Evolutionary conservation across 108 stramenopile genomes (phyloP), one percentile per base, ranked within the genome.

Genomic region (Pseudonitzschia multiseries): DNA sequence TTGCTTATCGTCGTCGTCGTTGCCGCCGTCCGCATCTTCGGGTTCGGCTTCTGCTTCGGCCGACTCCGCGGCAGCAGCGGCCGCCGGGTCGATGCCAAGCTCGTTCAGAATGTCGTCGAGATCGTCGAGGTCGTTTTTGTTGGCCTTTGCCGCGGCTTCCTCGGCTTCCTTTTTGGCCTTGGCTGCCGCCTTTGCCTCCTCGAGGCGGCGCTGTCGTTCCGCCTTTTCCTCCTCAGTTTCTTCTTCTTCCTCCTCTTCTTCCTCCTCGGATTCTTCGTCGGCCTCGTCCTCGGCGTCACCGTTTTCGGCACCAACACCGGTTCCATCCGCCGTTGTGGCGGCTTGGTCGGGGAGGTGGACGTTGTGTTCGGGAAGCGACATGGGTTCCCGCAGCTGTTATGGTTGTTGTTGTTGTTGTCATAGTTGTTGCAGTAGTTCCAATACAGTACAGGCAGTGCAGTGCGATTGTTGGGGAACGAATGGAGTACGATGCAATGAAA

Each of bases 31-130:
- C n/a, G 42, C 62, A 20, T 5, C 64, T n/a, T 41, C 65, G 63
- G 79, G 59, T 22, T 75, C 70, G n/a, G n/a, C n/a, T n/a, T n/a
- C n/a, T n/a, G n/a, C n/a, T n/a, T n/a, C n/a, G n/a, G n/a, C n/a
- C n/a, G n/a, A n/a, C 18, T 71, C 65, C 26, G 18, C 20, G 10
- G 75, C 26, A 1, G 36, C 32, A 13, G 31, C 33, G 13, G 57
- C 22, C n/a, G 70, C 52, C n/a, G n/a, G n/a, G 22, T 74, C 57
- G 53, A 79, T 69, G 31, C 71, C 75, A 21, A 76, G 42, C 51
- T 76, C 72, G 69, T 72, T 72, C 36, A 76, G 50, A 59, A 79
- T 79, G 52, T 79, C 75, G 52, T 79, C 82, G 33, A 79, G 75
- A 21, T 76, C 53, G 40, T 79, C 79, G 9, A 67, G 22, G 43